Conservation (phyloP, 805 yeast species). For the Millerozyma acaciae region DNA sequence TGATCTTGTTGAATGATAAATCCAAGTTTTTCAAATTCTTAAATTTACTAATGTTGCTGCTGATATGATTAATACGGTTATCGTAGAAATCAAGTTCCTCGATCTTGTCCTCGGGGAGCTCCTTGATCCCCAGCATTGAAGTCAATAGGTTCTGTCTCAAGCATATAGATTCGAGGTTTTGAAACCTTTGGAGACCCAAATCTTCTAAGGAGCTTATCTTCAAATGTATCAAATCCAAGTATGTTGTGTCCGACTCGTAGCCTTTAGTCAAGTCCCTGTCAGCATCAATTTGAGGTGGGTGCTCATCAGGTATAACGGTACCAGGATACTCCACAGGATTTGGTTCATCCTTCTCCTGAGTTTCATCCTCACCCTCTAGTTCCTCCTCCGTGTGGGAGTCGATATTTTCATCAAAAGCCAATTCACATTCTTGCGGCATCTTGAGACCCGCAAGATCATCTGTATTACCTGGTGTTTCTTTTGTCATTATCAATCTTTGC, state of each 20-base stretch:
- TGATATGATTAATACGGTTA: slow-evolving; percentile 83
- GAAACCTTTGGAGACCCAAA: slow-evolving; percentile 55
- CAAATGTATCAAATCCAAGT: slow-evolving; percentile 64
- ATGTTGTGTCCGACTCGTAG: slow-evolving; percentile 53
- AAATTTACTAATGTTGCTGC: slow-evolving; percentile 62
- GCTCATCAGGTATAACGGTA: slow-evolving; percentile 40
- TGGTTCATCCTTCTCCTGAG: slow-evolving; percentile 24
- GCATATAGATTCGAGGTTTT: slow-evolving; percentile 55
- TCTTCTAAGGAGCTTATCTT: slow-evolving; percentile 63
- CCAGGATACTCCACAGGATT: slow-evolving; percentile 43
- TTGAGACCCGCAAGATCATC: not conserved
- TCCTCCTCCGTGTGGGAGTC: slow-evolving; percentile 20
- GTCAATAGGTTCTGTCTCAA: slow-evolving; percentile 81
- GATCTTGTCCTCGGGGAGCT: slow-evolving; percentile 58
- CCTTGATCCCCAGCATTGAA: slow-evolving; percentile 52
- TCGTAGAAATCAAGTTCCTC: slow-evolving; percentile 88
- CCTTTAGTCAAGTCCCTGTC: slow-evolving; percentile 64
- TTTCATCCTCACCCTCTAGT: slow-evolving; percentile 19
- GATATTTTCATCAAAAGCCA: slow-evolving; percentile 1
- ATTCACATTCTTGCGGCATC: slow-evolving; percentile 7
- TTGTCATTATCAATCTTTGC: no score
- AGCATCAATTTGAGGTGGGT: slow-evolving; percentile 56
- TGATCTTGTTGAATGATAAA: slow-evolving; percentile 84
- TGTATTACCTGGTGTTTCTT: not conserved
- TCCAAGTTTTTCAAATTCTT: slow-evolving; percentile 60